These are phyloP conservation scores for Ceratocystis cacaofunesta DNA, from an alignment of 2,329 filamentous ascomycete species.

Conservation along the genomic window DNA sequence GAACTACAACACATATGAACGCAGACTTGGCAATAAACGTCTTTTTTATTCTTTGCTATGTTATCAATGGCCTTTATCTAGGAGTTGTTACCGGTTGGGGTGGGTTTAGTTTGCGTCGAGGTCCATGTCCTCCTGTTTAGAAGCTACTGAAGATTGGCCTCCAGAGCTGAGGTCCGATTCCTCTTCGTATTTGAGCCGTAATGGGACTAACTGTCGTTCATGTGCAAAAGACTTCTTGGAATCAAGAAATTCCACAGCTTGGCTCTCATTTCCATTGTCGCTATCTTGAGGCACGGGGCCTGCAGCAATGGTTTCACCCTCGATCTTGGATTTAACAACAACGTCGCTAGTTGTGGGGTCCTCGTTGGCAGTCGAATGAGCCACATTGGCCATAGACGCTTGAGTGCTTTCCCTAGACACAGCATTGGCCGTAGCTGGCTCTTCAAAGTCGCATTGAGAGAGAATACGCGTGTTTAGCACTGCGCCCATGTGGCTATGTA, in stretches of 20 bases:
- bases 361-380: neutral
- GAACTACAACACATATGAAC: too few relatives aligned
- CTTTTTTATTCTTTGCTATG: too few relatives aligned
- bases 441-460: slow-evolving; percentile 18
- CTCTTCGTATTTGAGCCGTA: neutral
- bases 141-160: neutral
- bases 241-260: neutral
- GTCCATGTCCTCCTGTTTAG: neutral
- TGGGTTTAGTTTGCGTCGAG: neutral
- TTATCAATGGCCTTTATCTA: too few relatives aligned
- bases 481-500: slow-evolving; percentile 30
- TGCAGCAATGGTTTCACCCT: neutral
- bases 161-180: neutral
- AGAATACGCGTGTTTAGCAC: slow-evolving; percentile 25
- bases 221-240: neutral
- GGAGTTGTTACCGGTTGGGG: too few relatives aligned
- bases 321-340: neutral
- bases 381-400: too few relatives aligned
- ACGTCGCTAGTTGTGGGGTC: neutral
- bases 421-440: neutral
- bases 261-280: too few relatives aligned
- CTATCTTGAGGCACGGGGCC: too few relatives aligned
- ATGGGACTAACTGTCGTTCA: neutral
- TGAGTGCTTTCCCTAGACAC: too few relatives aligned
- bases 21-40: too few relatives aligned